phyloP scores from a whole-genome alignment of 2,329 filamentous ascomycete species.

The Colletotrichum musae region DNA sequence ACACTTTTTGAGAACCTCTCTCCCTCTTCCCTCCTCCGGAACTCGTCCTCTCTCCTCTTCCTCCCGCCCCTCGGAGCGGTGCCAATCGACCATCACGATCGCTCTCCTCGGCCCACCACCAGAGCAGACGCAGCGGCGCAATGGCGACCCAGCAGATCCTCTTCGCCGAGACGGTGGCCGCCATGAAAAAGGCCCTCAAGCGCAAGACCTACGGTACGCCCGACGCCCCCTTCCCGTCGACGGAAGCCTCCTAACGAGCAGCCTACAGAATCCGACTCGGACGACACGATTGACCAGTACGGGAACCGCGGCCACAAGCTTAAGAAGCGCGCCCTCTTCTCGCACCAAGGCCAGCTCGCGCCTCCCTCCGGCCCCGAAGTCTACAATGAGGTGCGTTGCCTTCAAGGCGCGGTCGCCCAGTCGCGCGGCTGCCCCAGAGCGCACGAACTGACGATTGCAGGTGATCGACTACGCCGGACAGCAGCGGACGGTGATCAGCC shows the following conservation, averaged over 20 bases:
- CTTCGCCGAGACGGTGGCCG: constrained; percentile 76
- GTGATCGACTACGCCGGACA: constrained; percentile 82
- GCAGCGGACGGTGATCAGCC: constrained; percentile 79
- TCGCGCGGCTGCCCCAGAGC: too few relatives aligned
- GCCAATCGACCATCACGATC: constrained; percentile 30
- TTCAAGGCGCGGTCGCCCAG: not conserved
- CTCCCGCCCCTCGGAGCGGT: constrained; percentile 2
- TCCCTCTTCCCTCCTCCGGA: not conserved
- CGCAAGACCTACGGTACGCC: constrained; percentile 72
- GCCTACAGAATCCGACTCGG: constrained; percentile 80
- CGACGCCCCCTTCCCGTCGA: constrained; percentile 1
- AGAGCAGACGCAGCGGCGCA: constrained; percentile 34
- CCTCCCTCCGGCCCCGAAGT: constrained; percentile 75
- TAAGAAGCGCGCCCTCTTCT: constrained; percentile 80
- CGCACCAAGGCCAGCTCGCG: constrained; percentile 78
- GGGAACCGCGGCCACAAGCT: constrained; percentile 86
- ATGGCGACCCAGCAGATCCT: constrained; percentile 71
- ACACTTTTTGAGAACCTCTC: constrained; percentile 2
- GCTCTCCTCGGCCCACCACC: constrained; percentile 27
- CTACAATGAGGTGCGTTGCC: constrained; percentile 76
- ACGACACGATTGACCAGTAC: constrained; percentile 77
- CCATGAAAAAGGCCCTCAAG: constrained; percentile 78
- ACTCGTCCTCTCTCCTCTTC: constrained; percentile 6
- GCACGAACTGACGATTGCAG: constrained; percentile 56
- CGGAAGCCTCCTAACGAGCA: constrained; percentile 25